Base-by-base conservation (phyloP, 2,329 filamentous ascomycete species). In the Intubia oerlemansii region DNA sequence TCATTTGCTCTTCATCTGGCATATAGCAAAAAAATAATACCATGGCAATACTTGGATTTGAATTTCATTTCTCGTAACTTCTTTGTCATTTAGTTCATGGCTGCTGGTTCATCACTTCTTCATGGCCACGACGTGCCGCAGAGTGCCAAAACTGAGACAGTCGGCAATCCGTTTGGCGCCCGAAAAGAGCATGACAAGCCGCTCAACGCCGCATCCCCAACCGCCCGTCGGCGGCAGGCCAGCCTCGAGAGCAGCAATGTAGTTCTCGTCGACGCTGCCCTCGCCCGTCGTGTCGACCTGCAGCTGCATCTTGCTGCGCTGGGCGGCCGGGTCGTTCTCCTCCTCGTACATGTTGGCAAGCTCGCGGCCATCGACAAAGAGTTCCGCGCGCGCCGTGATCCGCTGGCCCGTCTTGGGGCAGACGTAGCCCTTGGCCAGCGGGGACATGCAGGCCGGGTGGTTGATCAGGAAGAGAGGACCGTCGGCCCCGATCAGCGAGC, bases 341-440 rank as follows among this genome's bases (percentile, higher is more conserved):
- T 98, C 88, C 48, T 98, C 88, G 49, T 98, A 98, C 56, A 85
- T 90, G 50, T 98, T 98, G 35, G 85, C 80, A 18, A 92, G 62
- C 46, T 98, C 88, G 31, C 69, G 67, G 23, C 75, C 70, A 28
- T 67, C 54, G 36, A 90, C 66, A 51, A 91, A 92, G 14, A 92
- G 64, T 50, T 93, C 84, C 0, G 77, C 79, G 5, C 84, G 72
- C 1, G 80, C 78, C 2, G 81, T 75, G 1, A 92, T 69, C 7
- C 64, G 50, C 45, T 93, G 84, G 10, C 61, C 57, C 0, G 72
- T 74, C 7, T 44, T 49, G 0, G 68, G 63, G 45, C 82, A 80
- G 13, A 59, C 42, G 51, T 80, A 91, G 29, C 78, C 82, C 55
- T 95, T 95, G 15, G 84, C 71, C 7, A 98, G 65, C 0, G 88